Evolutionary conservation across 1,139 yeast genomes (phyloP).

Genomic region (Scheffersomyces segobiensis): DNA sequence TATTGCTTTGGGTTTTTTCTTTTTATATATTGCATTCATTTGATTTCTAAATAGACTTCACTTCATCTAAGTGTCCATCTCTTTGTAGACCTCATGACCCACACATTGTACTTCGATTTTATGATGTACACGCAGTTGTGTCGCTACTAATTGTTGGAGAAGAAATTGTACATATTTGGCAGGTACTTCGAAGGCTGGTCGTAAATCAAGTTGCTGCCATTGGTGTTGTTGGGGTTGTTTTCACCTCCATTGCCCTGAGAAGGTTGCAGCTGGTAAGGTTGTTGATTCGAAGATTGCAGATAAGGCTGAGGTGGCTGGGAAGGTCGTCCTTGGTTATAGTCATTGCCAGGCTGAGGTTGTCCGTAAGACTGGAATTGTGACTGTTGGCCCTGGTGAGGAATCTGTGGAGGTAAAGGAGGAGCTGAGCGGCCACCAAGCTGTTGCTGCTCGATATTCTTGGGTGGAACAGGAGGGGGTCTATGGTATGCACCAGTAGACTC

Average conservation of each 20-base stretch:
- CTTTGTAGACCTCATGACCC: background rate
- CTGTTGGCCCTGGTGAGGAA: slow-evolving; percentile 2
- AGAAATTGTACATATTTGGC: slow-evolving; percentile 49
- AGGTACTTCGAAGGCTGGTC: slow-evolving; percentile 51
- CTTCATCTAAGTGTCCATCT: too few species aligned
- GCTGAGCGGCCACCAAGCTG: slow-evolving; percentile 4
- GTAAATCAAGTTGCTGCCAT: slow-evolving; percentile 32
- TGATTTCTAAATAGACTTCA: too few species aligned
- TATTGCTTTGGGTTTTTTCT: too few species aligned
- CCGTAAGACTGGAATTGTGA: slow-evolving; percentile 4
- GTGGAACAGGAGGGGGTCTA: slow-evolving; percentile 9
- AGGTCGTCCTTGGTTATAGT: slow-evolving; percentile 8
- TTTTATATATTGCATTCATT: background rate
- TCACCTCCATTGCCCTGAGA: background rate
- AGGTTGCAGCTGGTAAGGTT: background rate
- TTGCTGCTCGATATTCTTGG: slow-evolving; percentile 5
- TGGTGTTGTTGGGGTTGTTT: slow-evolving; percentile 4
- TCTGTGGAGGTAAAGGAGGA: slow-evolving; percentile 25
- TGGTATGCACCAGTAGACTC: background rate
- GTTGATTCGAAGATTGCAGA: slow-evolving; percentile 7
- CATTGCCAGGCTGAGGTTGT: slow-evolving; percentile 3
- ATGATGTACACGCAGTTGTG: background rate
- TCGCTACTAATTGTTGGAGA: slow-evolving; percentile 14
- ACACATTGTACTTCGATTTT: background rate
- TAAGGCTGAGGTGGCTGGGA: slow-evolving; percentile 3